Conservation (phyloP, 1,284 basidiomycete genomes). For the Schizopora paradoxa region DNA sequence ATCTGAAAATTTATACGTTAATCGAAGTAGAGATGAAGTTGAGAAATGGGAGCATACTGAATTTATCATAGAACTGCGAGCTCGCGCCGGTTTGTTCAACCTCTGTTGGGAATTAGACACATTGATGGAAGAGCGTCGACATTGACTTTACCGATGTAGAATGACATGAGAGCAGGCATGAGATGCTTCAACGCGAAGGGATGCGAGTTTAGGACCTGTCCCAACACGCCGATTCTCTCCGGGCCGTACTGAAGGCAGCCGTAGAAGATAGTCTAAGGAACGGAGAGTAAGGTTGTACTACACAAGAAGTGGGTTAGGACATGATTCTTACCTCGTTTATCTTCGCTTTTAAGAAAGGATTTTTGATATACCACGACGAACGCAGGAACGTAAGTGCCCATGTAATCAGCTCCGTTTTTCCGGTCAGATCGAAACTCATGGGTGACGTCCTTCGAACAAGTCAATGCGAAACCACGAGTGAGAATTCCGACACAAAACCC, state of each 20-base stretch:
- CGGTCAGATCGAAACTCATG: constrained; percentile 74
- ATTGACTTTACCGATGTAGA: constrained; percentile 80
- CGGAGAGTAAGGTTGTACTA: not conserved
- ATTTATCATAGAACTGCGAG: constrained; percentile 98
- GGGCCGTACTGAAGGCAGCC: constrained; percentile 76
- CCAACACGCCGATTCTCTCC: constrained; percentile 75
- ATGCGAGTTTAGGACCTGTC: constrained; percentile 79
- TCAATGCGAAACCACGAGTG: constrained; percentile 11
- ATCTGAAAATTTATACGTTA: constrained; percentile 35
- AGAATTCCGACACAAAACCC: constrained; percentile 24
- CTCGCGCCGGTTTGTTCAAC: constrained; percentile 97
- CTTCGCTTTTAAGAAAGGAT: constrained; percentile 97
- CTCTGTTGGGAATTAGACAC: constrained; percentile 46
- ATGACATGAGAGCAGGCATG: constrained; percentile 89
- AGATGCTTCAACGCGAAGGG: constrained; percentile 83
- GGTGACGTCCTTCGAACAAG: constrained; percentile 56
- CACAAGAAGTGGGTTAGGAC: not conserved
- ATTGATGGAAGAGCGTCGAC: constrained; percentile 4
- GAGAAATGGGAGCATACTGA: constrained; percentile 56
- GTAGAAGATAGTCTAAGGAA: constrained; percentile 74
- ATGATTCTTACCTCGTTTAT: constrained; percentile 73
- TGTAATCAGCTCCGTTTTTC: constrained; percentile 83
- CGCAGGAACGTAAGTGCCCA: constrained; percentile 92
- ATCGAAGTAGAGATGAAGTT: constrained; percentile 9
- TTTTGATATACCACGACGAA: constrained; percentile 97